Evolutionary conservation across 768 basidiomycete species (phyloP), one percentile per base, ranked within the genome.

Genomic region (Suillus variegatus): DNA sequence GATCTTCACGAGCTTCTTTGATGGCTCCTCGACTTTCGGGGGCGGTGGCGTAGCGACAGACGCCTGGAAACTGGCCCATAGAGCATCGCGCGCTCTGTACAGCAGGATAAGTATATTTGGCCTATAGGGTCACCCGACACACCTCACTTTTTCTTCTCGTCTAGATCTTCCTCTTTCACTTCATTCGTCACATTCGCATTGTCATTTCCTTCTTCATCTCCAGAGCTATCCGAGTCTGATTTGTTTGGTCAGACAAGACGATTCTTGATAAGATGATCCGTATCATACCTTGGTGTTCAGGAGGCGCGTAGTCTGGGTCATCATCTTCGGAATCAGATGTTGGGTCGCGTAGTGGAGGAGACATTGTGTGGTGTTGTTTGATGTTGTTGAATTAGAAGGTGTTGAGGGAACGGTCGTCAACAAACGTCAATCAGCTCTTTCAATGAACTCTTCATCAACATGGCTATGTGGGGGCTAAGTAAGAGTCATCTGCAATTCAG

Each of bases 31-130:
- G n/a, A 61, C 64, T 46, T 68, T 65, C n/a, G 63, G n/a, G 40
- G 70, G 46, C 61, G 55, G n/a, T 32, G 80, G 68, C 1, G 77
- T 73, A 0, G 81, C 69, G n/a, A 87, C 76, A 9, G 91, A 88
- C 0, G 85, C 85, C 72, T 91, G 86, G 70, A 94, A 94, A 57
- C 76, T 82, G 16, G 82, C 79, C 91, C 92, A 94, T 28, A 92
- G 73, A 8, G 82, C 80, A 22, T 88, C 84, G 60, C 88, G 82
- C n/a, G 79, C 81, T 67, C 92, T 93, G 62, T 49, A 54, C 44
- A 61, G 32, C 18, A 43, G 49, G 1, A 44, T 52, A 51, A 38
- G 52, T 63, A 64, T 65, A 60, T 62, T 57, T 46, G 20, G 60
- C 61, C 36, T 61, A 49, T 8, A 57, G 38, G 22, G 63, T 64